A percentile compares a stretch with the other conserved stretches of the same genome.
Evolutionary conservation across 73 alveolate species (phyloP).

Genomic region (Paramecium bursaria): DNA sequence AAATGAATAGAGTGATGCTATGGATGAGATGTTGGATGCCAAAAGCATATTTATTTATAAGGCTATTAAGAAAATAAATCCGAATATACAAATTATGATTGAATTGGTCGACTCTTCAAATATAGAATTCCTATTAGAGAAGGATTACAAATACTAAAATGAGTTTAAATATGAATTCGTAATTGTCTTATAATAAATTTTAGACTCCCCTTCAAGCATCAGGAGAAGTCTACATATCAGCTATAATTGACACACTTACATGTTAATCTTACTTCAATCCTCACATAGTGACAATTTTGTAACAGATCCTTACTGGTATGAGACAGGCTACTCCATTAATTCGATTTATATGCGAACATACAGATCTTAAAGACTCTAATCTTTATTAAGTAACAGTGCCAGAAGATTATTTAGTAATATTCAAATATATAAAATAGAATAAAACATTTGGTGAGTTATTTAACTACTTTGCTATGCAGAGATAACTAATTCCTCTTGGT

Average conservation of each 20-base stretch:
- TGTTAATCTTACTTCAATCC: conserved; percentile 96
- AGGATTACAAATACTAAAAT: conserved; percentile 73
- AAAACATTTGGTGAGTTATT: conserved; percentile 92
- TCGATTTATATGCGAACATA: conserved; percentile 87
- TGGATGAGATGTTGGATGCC: conserved; percentile 96
- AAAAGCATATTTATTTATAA: conserved; percentile 93
- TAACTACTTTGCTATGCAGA: conserved; percentile 81
- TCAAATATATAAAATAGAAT: conserved; percentile 52
- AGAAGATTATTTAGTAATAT: conserved; percentile 85
- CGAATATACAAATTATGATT: conserved; percentile 91
- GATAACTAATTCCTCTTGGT: conserved; percentile 88
- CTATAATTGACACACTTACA: conserved; percentile 95
- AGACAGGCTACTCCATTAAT: conserved; percentile 78
- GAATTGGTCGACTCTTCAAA: conserved; percentile 93
- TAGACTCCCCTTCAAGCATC: conserved; percentile 90
- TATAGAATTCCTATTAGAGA: conserved; percentile 91
- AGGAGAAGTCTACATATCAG: conserved; percentile 96
- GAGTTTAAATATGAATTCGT: conserved; percentile 77
- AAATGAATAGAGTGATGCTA: conserved; percentile 70
- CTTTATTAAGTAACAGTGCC: conserved; percentile 96
- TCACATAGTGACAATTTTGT: conserved; percentile 95
- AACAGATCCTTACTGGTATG: conserved; percentile 90
- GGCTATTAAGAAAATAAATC: conserved; percentile 94
- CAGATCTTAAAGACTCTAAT: conserved; percentile 91
- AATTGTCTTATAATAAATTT: background rate